phyloP scores from a whole-genome alignment of 2,329 filamentous ascomycete species.

The Thelonectria discophora region DNA sequence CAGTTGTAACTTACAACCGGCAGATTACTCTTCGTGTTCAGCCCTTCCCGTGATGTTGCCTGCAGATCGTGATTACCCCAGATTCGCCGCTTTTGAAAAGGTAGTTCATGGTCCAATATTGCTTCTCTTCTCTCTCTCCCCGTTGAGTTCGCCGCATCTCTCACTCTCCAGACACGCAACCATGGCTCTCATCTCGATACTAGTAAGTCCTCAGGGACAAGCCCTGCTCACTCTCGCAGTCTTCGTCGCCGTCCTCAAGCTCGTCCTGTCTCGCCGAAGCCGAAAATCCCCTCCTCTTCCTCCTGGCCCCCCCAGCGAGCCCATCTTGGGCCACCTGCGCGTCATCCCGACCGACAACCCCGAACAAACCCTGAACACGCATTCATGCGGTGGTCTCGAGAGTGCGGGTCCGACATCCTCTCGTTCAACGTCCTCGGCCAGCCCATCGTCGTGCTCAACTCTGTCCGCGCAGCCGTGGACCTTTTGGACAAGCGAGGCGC shows the following conservation, averaged over 20 bases:
- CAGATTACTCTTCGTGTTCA: too few relatives aligned
- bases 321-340: conserved; percentile 54
- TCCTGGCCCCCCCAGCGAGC: conserved; percentile 47
- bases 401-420: conserved; percentile 60
- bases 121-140: background rate
- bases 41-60: too few relatives aligned
- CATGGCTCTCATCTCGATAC: conserved; percentile 17
- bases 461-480: conserved; percentile 52
- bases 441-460: conserved; percentile 55
- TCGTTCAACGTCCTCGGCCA: conserved; percentile 48
- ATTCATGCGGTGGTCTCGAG: conserved; percentile 43
- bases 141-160: too few relatives aligned
- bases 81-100: too few relatives aligned
- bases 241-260: conserved; percentile 19
- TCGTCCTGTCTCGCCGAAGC: background rate
- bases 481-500: conserved; percentile 55
- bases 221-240: conserved; percentile 4
- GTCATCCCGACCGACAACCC: conserved; percentile 51
- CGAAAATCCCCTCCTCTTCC: conserved; percentile 38
- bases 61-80: too few relatives aligned
- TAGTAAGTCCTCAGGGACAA: conserved; percentile 13
- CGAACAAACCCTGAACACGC: conserved; percentile 45
- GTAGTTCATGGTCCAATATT: too few relatives aligned
- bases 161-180: background rate
- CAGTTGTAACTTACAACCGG: too few relatives aligned